Evolutionary conservation across 805 yeast species (phyloP).

Genomic region (Saccharomycopsis sp.): DNA sequence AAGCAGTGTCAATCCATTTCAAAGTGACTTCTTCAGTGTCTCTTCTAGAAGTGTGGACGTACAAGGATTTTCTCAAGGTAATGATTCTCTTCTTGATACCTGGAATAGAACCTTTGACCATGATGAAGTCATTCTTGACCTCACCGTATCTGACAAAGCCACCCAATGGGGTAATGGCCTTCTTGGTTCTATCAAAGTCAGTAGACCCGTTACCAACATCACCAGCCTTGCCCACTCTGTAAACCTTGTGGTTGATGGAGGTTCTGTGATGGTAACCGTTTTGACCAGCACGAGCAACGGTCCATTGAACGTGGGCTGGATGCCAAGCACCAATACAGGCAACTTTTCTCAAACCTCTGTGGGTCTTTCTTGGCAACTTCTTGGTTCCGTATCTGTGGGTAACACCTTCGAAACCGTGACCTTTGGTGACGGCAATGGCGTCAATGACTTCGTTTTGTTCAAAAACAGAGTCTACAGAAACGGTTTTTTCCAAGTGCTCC

Average conservation of each 20-base stretch:
- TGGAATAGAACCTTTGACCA: conserved; percentile 98
- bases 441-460: conserved; percentile 99
- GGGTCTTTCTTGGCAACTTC: conserved; percentile 99
- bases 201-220: conserved; percentile 95
- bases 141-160: conserved; percentile 99
- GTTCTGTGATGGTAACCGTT: conserved; percentile 99
- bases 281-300: conserved; percentile 99
- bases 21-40: conserved; percentile 93
- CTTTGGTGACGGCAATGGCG: conserved; percentile 98
- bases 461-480: conserved; percentile 88
- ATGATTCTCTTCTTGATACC: conserved; percentile 99
- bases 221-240: conserved; percentile 96
- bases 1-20: conserved; percentile 99
- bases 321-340: conserved; percentile 99
- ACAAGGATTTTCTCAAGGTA: conserved; percentile 96
- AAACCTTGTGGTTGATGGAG: conserved; percentile 99
- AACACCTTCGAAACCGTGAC: conserved; percentile 99
- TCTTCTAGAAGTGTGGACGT: conserved; percentile 96
- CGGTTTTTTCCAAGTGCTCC: conserved; percentile 99
- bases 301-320: conserved; percentile 99
- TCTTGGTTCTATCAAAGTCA: conserved; percentile 98
- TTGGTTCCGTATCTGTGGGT: conserved; percentile 99
- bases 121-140: conserved; percentile 94
- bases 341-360: conserved; percentile 99
- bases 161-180: conserved; percentile 99